phyloP scores from a whole-genome alignment of 1,284 basidiomycete genomes.

The Tetrapyrgos nigripes region DNA sequence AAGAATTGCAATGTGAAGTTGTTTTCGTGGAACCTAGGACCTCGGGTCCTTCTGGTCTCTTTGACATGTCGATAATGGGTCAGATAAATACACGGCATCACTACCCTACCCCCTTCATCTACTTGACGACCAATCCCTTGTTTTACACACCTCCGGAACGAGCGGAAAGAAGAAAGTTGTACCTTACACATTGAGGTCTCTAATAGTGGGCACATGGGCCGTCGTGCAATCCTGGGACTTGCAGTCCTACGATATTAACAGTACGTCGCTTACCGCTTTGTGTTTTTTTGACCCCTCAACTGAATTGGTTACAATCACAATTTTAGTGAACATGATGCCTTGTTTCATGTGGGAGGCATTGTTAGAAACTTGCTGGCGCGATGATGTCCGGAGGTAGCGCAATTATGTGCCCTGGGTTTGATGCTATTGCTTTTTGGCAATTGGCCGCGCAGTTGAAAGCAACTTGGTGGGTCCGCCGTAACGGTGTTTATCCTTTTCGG shows the following conservation, averaged over 20 bases:
- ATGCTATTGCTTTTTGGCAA: slow-evolving; percentile 65
- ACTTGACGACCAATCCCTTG: slow-evolving; percentile 57
- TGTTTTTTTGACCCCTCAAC: background rate
- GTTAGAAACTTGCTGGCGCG: slow-evolving; percentile 66
- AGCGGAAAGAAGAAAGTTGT: slow-evolving; percentile 68
- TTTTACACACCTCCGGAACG: slow-evolving; percentile 70
- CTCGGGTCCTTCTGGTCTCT: slow-evolving; percentile 45
- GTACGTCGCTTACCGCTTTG: slow-evolving; percentile 43
- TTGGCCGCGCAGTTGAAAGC: slow-evolving; percentile 52
- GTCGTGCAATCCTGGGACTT: slow-evolving; percentile 65
- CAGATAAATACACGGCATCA: slow-evolving; percentile 18
- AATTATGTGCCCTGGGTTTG: slow-evolving; percentile 66
- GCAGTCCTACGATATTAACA: slow-evolving; percentile 47
- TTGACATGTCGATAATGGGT: slow-evolving; percentile 43
- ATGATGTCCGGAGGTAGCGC: slow-evolving; percentile 62
- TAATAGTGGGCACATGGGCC: slow-evolving; percentile 65
- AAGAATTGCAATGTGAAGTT: slow-evolving; percentile 42
- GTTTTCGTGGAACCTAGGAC: slow-evolving; percentile 39
- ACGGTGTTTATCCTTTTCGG: background rate
- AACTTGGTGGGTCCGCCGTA: slow-evolving; percentile 50
- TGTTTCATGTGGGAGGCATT: slow-evolving; percentile 73
- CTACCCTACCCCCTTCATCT: slow-evolving; percentile 39
- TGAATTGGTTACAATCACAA: background rate
- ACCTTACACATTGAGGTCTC: slow-evolving; percentile 62
- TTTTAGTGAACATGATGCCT: slow-evolving; percentile 68